Evolutionary conservation across 140 eudicot species (phyloP).

Genomic region (Anethum foeniculum): DNA sequence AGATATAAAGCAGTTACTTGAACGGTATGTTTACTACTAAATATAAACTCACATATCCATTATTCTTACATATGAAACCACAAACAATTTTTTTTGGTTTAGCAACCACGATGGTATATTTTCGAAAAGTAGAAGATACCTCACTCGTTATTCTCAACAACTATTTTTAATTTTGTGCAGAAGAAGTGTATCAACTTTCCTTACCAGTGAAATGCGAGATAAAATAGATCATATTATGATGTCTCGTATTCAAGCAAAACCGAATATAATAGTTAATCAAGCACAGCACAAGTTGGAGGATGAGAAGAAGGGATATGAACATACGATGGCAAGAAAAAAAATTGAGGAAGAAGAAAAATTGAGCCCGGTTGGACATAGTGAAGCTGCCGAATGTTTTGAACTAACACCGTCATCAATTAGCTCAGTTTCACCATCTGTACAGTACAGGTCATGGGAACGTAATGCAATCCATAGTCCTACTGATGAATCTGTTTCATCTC

Average conservation of each 20-base stretch:
- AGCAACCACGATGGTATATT: not conserved
- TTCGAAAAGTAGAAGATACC: not conserved
- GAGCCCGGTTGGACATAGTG: constrained; percentile 24
- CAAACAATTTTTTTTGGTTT: not conserved
- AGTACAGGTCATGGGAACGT: constrained; percentile 33
- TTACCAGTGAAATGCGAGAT: constrained; percentile 48
- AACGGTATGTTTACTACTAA: constrained; percentile 34
- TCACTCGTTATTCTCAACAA: not conserved
- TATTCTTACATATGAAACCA: not conserved
- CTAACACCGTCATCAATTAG: constrained; percentile 25
- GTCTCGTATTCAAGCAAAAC: constrained; percentile 31
- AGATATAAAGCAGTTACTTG: constrained; percentile 63
- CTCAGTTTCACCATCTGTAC: constrained; percentile 16
- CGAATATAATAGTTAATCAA: constrained; percentile 1
- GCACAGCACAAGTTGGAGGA: constrained; percentile 9
- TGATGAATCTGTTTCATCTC: constrained; percentile 37
- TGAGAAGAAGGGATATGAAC: constrained; percentile 7
- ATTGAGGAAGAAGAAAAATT: constrained; percentile 20
- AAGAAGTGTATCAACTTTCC: constrained; percentile 66
- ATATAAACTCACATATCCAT: not conserved
- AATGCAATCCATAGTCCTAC: constrained; percentile 20
- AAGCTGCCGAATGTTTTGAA: constrained; percentile 30
- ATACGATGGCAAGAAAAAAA: not conserved
- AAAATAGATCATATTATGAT: constrained; percentile 49
- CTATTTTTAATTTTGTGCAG: constrained; percentile 22